Conservation (phyloP, 805 yeast genomes). For the Tetrapisispora nanseiensis region DNA sequence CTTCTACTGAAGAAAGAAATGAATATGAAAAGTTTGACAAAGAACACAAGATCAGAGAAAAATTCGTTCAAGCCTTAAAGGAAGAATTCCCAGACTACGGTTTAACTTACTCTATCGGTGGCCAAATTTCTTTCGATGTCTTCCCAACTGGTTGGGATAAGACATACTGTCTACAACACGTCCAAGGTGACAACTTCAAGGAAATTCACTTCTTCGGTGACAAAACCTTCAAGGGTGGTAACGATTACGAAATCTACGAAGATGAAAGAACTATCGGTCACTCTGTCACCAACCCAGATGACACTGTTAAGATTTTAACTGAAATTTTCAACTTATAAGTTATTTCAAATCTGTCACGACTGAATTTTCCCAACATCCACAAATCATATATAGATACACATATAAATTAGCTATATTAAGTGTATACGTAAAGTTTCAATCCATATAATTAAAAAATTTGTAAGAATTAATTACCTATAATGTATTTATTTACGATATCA, state of each 20-base stretch:
- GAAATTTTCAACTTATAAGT: constrained; percentile 50
- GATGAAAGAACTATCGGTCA: constrained; percentile 95
- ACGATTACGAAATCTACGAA: constrained; percentile 91
- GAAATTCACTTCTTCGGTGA: constrained; percentile 97
- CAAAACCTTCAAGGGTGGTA: constrained; percentile 94
- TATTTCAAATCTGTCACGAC: background rate
- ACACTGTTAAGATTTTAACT: constrained; percentile 76
- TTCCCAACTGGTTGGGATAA: constrained; percentile 99
- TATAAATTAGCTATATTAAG: background rate
- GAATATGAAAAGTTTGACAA: constrained; percentile 84
- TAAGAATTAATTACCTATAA: background rate
- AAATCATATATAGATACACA: background rate
- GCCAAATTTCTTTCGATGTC: constrained; percentile 97
- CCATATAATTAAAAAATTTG: too few species aligned
- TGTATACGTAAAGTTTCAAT: background rate
- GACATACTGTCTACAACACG: constrained; percentile 94
- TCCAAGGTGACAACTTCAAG: constrained; percentile 72
- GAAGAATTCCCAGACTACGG: constrained; percentile 73
- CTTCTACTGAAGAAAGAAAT: constrained; percentile 85
- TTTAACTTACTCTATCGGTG: constrained; percentile 96
- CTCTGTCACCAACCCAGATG: constrained; percentile 80
- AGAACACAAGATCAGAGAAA: constrained; percentile 70
- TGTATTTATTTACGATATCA: constrained; percentile 21
- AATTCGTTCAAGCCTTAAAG: constrained; percentile 75
- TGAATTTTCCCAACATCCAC: background rate